These are phyloP conservation scores for maize (Zea mays) DNA, from an alignment of 176 grass and related monocot species.

Conservation along the genomic window Zm-B73-REFERENCE-NAM-5.0 NC_050100.1:42666001-42666500, in stretches of 20 bases:
- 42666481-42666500: slow-evolving; percentile 67
- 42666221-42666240: slow-evolving; percentile 60
- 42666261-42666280: slow-evolving; percentile 43
- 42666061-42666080: slow-evolving; percentile 28
- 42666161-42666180: slow-evolving; percentile 71
- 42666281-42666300: slow-evolving; percentile 41
- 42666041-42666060: neutral
- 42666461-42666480: slow-evolving; percentile 65
- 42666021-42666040: slow-evolving; percentile 15
- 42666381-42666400: slow-evolving; percentile 73
- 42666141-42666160: neutral
- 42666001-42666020: slow-evolving; percentile 19
- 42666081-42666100: slow-evolving; percentile 18
- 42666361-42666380: slow-evolving; percentile 71
- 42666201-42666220: slow-evolving; percentile 73
- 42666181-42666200: slow-evolving; percentile 77
- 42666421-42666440: slow-evolving; percentile 63
- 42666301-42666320: slow-evolving; percentile 67
- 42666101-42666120: neutral
- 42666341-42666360: slow-evolving; percentile 78
- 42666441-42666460: slow-evolving; percentile 68
- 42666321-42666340: slow-evolving; percentile 76
- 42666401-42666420: slow-evolving; percentile 66
- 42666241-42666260: slow-evolving; percentile 62
- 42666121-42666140: slow-evolving; percentile 12